phyloP scores from a whole-genome alignment of 371 early-diverging fungal species.

The Choanephora cucurbitarum region DNA sequence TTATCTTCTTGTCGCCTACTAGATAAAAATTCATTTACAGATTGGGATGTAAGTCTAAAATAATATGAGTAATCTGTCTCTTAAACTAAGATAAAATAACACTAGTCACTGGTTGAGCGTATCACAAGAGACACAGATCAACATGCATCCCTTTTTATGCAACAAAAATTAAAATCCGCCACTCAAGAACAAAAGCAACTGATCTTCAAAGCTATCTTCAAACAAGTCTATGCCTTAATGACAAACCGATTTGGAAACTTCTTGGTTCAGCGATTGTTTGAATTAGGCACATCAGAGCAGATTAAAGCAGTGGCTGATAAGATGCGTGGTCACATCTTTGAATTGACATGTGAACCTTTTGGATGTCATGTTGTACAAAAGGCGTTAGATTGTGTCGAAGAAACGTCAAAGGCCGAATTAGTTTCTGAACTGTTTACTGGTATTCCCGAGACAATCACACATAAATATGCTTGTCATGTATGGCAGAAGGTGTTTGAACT shows the following conservation, averaged over 20 bases:
- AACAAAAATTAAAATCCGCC: constrained; percentile 69
- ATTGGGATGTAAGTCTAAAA: constrained; percentile 45
- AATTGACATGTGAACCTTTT: constrained; percentile 73
- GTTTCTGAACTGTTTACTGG: constrained; percentile 64
- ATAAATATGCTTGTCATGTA: constrained; percentile 80
- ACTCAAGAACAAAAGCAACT: constrained; percentile 52
- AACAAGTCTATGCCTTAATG: constrained; percentile 62
- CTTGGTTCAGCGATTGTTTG: constrained; percentile 72
- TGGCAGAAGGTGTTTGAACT: constrained; percentile 81
- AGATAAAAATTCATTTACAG: constrained; percentile 31
- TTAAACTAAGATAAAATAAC: not conserved
- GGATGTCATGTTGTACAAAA: constrained; percentile 84
- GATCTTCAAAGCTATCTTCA: constrained; percentile 63
- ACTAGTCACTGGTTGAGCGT: constrained; percentile 56
- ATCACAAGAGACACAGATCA: constrained; percentile 77
- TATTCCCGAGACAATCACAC: constrained; percentile 72
- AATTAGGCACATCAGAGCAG: constrained; percentile 65
- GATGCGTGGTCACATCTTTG: constrained; percentile 67
- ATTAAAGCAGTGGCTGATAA: constrained; percentile 53
- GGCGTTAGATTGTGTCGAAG: constrained; percentile 68
- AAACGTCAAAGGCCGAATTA: constrained; percentile 57
- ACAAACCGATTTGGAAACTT: constrained; percentile 83
- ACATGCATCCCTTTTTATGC: constrained; percentile 74
- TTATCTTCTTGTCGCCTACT: constrained; percentile 18
- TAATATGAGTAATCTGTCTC: constrained; percentile 5